These are phyloP conservation scores for Scytalidium lignicola DNA, from an alignment of 2,329 filamentous ascomycete species.

Conservation along the genomic window DNA sequence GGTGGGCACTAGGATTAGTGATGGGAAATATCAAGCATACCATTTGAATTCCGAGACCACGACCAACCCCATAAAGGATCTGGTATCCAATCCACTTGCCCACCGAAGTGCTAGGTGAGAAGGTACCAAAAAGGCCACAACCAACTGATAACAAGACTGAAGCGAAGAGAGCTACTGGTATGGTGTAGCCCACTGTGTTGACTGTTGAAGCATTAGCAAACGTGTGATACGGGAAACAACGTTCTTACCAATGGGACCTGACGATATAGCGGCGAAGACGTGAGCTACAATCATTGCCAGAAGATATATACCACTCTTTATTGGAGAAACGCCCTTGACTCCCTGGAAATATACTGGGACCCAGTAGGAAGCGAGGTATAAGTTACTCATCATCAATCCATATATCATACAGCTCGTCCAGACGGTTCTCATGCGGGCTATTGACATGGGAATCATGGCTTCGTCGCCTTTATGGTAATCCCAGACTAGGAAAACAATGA, in stretches of 20 bases:
- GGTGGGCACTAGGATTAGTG: not conserved
- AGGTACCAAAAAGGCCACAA: slow-evolving; percentile 2
- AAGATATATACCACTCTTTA: slow-evolving; percentile 14
- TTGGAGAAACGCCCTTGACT: slow-evolving; percentile 14
- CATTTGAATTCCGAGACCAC: slow-evolving; percentile 15
- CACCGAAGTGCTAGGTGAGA: not conserved
- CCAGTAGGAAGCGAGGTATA: slow-evolving; percentile 7
- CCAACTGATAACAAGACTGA: not conserved
- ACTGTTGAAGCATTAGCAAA: not conserved
- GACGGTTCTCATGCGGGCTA: slow-evolving; percentile 12
- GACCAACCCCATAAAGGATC: slow-evolving; percentile 47
- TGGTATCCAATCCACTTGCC: slow-evolving; percentile 5
- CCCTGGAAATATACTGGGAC: slow-evolving; percentile 24
- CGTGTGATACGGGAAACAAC: not conserved
- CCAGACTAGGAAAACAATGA: slow-evolving; percentile 13
- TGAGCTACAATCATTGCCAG: slow-evolving; percentile 29
- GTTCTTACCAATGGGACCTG: slow-evolving; percentile 1
- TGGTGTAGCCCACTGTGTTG: slow-evolving; percentile 3
- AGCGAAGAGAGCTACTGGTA: not conserved
- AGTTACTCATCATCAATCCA: not conserved
- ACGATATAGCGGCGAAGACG: slow-evolving; percentile 4
- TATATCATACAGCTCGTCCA: slow-evolving; percentile 4
- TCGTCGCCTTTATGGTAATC: slow-evolving; percentile 14
- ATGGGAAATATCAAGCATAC: slow-evolving; percentile 8
- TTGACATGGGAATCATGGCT: slow-evolving; percentile 12